Evolutionary conservation across 108 stramenopile species (phyloP).

Genomic region (Aurantiochytrium sp.): DNA sequence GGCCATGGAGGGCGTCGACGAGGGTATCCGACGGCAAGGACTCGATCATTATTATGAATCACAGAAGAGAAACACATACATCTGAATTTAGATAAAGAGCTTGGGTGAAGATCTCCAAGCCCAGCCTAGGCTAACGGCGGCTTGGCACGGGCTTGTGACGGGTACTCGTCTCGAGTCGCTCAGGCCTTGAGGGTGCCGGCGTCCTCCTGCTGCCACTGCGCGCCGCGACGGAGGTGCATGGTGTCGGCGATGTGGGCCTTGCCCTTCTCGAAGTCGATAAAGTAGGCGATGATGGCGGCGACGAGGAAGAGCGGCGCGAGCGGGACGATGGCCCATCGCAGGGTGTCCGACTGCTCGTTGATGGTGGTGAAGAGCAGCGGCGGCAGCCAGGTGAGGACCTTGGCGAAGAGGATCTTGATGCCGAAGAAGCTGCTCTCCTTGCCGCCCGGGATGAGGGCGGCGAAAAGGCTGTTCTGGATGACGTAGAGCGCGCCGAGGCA

Average conservation of each 20-base stretch:
- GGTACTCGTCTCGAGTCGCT: no score
- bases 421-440: background rate
- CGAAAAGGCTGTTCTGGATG: background rate
- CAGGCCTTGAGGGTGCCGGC: background rate
- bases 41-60: no score
- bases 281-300: background rate
- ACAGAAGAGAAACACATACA: no score
- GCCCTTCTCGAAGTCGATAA: conserved; percentile 6
- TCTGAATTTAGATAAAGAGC: no score
- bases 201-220: background rate
- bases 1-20: no score
- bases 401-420: conserved; percentile 2
- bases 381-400: background rate
- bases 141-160: no score
- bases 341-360: background rate
- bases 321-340: background rate
- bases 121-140: background rate
- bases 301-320: background rate
- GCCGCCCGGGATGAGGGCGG: background rate
- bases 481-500: background rate
- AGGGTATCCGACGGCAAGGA: no score
- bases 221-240: conserved; percentile 18
- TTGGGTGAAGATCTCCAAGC: no score
- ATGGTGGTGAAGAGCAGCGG: conserved; percentile 1
- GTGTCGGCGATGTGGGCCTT: background rate